Base-by-base conservation (phyloP, 2,329 filamentous ascomycete species). In the Fusarium annulatum region DNA sequence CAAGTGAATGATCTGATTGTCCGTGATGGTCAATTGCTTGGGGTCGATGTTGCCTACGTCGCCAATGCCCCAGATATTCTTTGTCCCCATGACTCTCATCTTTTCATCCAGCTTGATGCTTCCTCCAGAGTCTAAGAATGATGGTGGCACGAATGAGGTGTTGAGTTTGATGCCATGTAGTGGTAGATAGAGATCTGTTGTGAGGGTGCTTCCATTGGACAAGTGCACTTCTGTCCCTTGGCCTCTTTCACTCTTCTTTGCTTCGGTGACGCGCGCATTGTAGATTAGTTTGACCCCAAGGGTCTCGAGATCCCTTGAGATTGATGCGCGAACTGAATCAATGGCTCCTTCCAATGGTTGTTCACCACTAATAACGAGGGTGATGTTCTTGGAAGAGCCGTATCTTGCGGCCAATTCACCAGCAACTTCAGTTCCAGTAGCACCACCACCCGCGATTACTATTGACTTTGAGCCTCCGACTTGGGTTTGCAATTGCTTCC, bases 131-230 rank as follows among this genome's bases (percentile, higher is more conserved):
- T 84, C 82, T 8, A 83, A 68, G 49, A 85, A 76, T 3, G 72
- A 48, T 0, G 64, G 43, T 0, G 85, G 82, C 16, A 83, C 62
- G 61, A 86, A 86, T 0, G 76, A 72, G 0, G 82, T 84, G 76
- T 88, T 88, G 53, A 83, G 79, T 2, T 74, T 64, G 19, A 84
- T 65, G 42, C 87, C 87, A 62, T 83, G 81, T 0, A 86, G 81
- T 2, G 86, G 85, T 6, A 88, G 78, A 74, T 86, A 84, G 39
- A 87, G 73, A 23, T 83, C 82, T 45, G 81, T 74, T 6, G 72
- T 77, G 51, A 79, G 69, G 8, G 77, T 79, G n/a, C 67, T 74
- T 33, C 78, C 78, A 42, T 78, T 77, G 9, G 79, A 82, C 39
- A 84, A 69, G 12, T 73, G 75, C 28, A 85, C 66, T 5, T 67